phyloP scores from a whole-genome alignment of 208 protist species.

The Strigomonas galati region DNA sequence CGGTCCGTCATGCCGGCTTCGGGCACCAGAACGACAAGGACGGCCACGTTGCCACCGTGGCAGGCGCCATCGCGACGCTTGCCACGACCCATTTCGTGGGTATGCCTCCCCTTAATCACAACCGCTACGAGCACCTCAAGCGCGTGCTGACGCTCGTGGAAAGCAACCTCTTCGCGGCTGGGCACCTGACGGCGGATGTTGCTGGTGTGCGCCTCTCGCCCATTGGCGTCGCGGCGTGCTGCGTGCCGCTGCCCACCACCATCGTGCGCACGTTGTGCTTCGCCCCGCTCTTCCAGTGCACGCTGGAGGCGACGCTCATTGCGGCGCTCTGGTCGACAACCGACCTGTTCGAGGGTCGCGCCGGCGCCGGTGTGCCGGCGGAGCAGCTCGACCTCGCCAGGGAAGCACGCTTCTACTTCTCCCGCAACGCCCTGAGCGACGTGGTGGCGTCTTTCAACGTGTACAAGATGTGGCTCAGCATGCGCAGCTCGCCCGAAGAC shows the following conservation, averaged over 20 bases:
- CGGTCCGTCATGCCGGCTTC: conserved; percentile 5
- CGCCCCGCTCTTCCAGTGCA: conserved; percentile 34
- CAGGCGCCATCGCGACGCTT: conserved; percentile 16
- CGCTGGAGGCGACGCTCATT: conserved; percentile 52
- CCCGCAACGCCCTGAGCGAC: conserved; percentile 63
- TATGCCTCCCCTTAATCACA: conserved; percentile 41
- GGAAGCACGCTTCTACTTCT: conserved; percentile 78
- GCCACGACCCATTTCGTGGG: conserved; percentile 26
- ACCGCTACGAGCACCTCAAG: conserved; percentile 60
- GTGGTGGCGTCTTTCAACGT: conserved; percentile 61
- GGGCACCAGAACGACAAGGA: conserved; percentile 8
- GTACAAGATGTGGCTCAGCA: conserved; percentile 75
- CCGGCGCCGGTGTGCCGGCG: conserved; percentile 20
- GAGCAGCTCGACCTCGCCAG: conserved; percentile 37
- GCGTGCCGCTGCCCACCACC: conserved; percentile 38
- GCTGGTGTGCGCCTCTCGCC: conserved; percentile 23
- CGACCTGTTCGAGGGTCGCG: conserved; percentile 36
- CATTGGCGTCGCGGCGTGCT: conserved; percentile 44
- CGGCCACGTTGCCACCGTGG: neutral
- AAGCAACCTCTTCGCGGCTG: conserved; percentile 39
- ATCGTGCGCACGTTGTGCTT: conserved; percentile 54
- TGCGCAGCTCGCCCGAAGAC: conserved; percentile 22
- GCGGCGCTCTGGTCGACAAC: conserved; percentile 65
- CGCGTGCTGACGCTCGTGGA: conserved; percentile 57
- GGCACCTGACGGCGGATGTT: conserved; percentile 11